phyloP scores from a whole-genome alignment of 2,329 filamentous ascomycete species.

The Fusarium sp. region DNA sequence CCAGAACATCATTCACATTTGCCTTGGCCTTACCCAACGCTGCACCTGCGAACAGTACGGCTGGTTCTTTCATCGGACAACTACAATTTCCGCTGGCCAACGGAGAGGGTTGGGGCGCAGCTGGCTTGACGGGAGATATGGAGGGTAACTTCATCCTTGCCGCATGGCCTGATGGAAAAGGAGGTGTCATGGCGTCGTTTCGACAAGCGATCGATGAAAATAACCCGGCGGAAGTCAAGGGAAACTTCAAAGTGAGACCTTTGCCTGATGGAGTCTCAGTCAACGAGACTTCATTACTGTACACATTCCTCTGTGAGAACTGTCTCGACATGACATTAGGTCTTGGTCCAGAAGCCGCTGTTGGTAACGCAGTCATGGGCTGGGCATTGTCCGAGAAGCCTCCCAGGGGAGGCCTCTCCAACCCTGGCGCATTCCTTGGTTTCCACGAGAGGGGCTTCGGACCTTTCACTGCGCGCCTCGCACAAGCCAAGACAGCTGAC shows the following conservation, averaged over 20 bases:
- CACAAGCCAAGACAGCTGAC: neutral
- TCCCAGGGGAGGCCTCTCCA: neutral
- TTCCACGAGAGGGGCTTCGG: conserved; percentile 11
- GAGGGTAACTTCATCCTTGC: conserved; percentile 18
- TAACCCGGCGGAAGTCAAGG: neutral
- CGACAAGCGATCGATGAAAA: conserved; percentile 18
- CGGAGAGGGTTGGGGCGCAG: conserved; percentile 4
- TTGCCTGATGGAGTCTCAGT: conserved; percentile 11
- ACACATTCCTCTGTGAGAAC: conserved; percentile 17
- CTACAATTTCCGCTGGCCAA: neutral
- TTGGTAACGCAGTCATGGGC: conserved; percentile 11
- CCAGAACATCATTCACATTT: neutral
- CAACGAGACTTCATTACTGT: neutral
- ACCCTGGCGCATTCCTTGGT: neutral
- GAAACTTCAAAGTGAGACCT: conserved; percentile 7
- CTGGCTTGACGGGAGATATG: conserved; percentile 15
- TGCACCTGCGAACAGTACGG: neutral
- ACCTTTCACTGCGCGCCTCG: neutral
- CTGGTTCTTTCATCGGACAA: conserved; percentile 4
- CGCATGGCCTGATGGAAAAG: conserved; percentile 7
- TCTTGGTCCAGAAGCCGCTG: neutral
- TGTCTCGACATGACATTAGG: conserved; percentile 2
- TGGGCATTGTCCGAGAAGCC: neutral
- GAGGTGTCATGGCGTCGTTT: conserved; percentile 16
- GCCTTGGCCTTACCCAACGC: neutral